Conservation (phyloP, 148 eudicot genomes). For the Camellia japonica region DNA sequence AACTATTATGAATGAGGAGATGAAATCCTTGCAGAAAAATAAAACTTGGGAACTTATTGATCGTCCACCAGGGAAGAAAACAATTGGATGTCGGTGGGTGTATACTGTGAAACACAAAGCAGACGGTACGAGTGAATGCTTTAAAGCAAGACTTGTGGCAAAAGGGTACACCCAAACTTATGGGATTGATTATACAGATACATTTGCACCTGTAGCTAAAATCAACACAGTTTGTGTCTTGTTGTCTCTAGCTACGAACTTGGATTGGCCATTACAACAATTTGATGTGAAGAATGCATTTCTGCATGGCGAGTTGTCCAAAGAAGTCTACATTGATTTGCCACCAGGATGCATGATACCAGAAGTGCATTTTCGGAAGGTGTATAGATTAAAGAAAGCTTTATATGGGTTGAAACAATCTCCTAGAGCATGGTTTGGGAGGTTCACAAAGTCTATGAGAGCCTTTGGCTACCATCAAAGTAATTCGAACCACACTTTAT, state of each 20-base stretch:
- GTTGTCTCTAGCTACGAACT: not conserved
- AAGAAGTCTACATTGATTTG: not conserved
- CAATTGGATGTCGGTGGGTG: too few species aligned
- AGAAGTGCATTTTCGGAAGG: not conserved
- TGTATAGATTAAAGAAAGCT: not conserved
- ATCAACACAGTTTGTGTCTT: too few species aligned
- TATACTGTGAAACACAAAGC: not conserved
- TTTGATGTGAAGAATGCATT: constrained; percentile 5
- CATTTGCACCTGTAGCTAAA: not conserved
- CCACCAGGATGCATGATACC: not conserved
- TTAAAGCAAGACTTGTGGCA: not conserved
- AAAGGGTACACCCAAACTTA: too few species aligned
- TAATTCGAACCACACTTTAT: too few species aligned
- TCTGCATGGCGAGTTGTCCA: not conserved
- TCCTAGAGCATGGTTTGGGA: constrained; percentile 1
- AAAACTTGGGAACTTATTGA: too few species aligned
- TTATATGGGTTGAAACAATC: constrained; percentile 3
- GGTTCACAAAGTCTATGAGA: not conserved
- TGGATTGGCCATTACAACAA: constrained; percentile 1
- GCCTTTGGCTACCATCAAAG: not conserved
- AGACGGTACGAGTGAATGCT: not conserved
- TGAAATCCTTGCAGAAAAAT: too few species aligned
- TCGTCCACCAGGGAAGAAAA: too few species aligned
- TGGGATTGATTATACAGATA: too few species aligned
- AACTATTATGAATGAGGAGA: too few species aligned